phyloP scores from a whole-genome alignment of 2,329 filamentous ascomycete genomes.

The Cladophialophora yegresii region DNA sequence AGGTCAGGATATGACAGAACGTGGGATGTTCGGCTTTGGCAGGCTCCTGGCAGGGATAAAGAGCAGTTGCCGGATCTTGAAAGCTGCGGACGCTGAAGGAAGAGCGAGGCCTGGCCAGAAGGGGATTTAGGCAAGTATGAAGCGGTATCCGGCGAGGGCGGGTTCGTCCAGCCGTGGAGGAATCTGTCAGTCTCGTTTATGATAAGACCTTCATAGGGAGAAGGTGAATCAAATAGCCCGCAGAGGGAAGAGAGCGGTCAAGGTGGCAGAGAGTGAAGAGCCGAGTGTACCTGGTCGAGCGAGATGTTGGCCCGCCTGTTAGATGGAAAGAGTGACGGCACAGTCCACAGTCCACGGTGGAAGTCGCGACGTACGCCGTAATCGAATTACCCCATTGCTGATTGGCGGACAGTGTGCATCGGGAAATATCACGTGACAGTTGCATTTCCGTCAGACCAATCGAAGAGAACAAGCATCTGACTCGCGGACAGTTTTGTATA shows the following conservation, averaged over 20 bases:
- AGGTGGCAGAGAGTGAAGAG: conserved; percentile 12
- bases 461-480: neutral
- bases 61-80: neutral
- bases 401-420: conserved; percentile 13
- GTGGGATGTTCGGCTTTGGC: neutral
- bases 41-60: neutral
- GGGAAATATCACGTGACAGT: neutral
- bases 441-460: neutral
- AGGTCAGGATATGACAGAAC: neutral
- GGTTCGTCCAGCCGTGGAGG: neutral
- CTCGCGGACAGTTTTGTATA: neutral
- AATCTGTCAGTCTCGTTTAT: neutral
- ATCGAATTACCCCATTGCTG: conserved; percentile 23
- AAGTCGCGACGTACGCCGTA: conserved; percentile 18
- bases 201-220: neutral
- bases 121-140: conserved; percentile 13
- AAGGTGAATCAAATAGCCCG: neutral
- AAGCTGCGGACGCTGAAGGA: neutral
- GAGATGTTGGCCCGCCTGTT: conserved; percentile 10
- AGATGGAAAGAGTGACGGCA: conserved; percentile 25
- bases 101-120: neutral
- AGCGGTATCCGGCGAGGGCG: neutral
- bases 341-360: conserved; percentile 16
- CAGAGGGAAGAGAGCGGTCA: conserved; percentile 4
- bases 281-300: conserved; percentile 16